Evolutionary conservation across 768 basidiomycete genomes (phyloP), one percentile per base, ranked within the genome.

Genomic region (Melanogaster broomeanus): DNA sequence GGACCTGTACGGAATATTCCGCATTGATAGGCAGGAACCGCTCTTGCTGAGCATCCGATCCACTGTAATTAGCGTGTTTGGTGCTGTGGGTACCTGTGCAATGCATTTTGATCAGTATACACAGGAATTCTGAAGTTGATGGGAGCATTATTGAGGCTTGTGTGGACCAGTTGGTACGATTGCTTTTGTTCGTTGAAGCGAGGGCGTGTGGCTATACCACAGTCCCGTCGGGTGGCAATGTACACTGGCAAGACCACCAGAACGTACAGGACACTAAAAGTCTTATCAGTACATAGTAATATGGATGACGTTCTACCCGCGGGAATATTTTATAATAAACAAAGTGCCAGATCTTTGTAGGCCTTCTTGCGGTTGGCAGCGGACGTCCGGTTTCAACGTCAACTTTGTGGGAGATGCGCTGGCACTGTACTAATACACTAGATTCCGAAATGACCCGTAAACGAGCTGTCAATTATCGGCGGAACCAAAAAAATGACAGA

Each of bases 341-440:
- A 66, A 66, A 67, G 64, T 65, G 58, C 55, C 61, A 19, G 45
- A 57, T 53, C 58, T 47, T 41, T 55, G 42, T 45, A 19, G 37
- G 5, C 47, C 52, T 47, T 47, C 53, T 48, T 22, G 41, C n/a
- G n/a, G n/a, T n/a, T 45, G 46, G 51, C 56, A 65, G 62, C 63
- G 60, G 65, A 59, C 33, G 64, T 59, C 64, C 21, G 18, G 19
- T 3, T 19, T 27, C 25, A 4, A 63, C 48, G 42, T 28, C 31
- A 31, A 55, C 45, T 45, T 49, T 56, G 61, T 51, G 46, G 45
- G 51, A 52, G 44, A 57, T 42, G 27, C 41, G 45, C 35, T 48
- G 49, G 42, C n/a, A 52, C 45, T 18, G 28, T 16, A 13, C 24
- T 19, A n/a, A n/a, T n/a, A n/a, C 21, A 15, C n/a, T 37, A 18